A percentile compares a stretch with the other conserved stretches of the same genome.
These are phyloP conservation scores for Phaeodactylum tricornutum DNA, from an alignment of 108 stramenopile species.

Conservation along the genomic window DNA sequence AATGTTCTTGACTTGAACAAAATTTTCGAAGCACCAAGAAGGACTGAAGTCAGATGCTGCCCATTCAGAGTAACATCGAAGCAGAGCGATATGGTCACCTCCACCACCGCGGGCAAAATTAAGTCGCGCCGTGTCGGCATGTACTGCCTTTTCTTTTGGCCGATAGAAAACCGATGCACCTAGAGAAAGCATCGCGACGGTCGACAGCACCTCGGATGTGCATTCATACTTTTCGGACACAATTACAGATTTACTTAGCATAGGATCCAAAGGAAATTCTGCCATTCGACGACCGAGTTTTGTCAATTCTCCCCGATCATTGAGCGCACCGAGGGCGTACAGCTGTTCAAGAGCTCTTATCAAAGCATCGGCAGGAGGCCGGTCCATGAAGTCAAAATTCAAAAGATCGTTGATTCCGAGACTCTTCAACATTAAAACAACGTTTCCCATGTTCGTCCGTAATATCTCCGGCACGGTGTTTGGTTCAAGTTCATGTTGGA, in stretches of 20 bases:
- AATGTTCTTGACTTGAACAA: constrained; percentile 90
- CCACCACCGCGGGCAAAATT: constrained; percentile 97
- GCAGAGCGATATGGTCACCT: constrained; percentile 90
- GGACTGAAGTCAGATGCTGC: constrained; percentile 85
- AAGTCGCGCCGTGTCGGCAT: constrained; percentile 93
- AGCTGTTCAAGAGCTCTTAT: constrained; percentile 94
- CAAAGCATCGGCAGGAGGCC: constrained; percentile 92
- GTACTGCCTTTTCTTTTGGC: constrained; percentile 96
- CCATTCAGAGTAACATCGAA: constrained; percentile 93
- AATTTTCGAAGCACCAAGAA: constrained; percentile 99
- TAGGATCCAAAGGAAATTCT: constrained; percentile 98
- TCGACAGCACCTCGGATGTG: constrained; percentile 84
- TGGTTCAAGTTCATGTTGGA: constrained; percentile 95
- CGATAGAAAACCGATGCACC: constrained; percentile 92
- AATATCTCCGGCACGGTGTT: constrained; percentile 98
- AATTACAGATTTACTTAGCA: constrained; percentile 94
- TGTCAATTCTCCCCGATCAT: constrained; percentile 96
- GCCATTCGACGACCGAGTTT: constrained; percentile 98
- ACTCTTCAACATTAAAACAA: constrained; percentile 96
- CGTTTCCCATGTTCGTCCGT: constrained; percentile 97
- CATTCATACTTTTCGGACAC: constrained; percentile 92
- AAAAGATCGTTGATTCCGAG: constrained; percentile 97
- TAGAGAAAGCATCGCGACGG: constrained; percentile 93
- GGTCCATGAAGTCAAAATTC: constrained; percentile 98
- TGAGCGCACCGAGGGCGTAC: constrained; percentile 98